Base-by-base conservation (phyloP, 2,329 filamentous ascomycete genomes). In the Epichloe sibirici region DNA sequence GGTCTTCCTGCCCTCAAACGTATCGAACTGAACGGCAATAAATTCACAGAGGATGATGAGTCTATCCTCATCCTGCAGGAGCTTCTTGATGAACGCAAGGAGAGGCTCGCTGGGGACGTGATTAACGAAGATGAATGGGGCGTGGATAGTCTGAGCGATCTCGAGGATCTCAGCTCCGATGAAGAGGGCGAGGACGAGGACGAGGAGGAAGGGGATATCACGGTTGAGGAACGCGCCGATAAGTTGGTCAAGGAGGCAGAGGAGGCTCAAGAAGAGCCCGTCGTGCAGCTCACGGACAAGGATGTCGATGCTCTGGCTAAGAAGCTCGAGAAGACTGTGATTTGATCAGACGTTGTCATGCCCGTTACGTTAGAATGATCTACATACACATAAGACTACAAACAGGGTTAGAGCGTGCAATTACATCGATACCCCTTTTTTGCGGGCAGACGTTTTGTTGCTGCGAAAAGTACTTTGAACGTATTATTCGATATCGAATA, bases 1-100 rank as follows among this genome's bases (percentile, higher is more conserved):
- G 75, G 77, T 2, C 77, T 98, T 8, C 90, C 89, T 2, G 78
- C 79, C 12, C 73, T 98, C 58, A 86, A 85, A 71, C 84, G 90
- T 62, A 81, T 98, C 48, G 93, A 97, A 71, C 74, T 98, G 59
- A 97, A 98, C 66, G 93, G 93, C 49, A 98, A 98, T 74, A 93
- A 89, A 65, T 95, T 98, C 61, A 74, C 79, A 8, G 90, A 96
- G 67, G 89, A 95, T 3, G 89, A 97, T 60, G 74, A 79, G 46
- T 80, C 80, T 31, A 77, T 96, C 43, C 70, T 81, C 55, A 75
- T 74, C 23, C 74, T 97, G 45, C 80, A 83, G 58, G 79, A 83
- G 49, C 73, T 93, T 31, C 74, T 96, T 28, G 84, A 88, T 54
- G 78, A 81, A 62, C 83, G 90, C 57, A 90, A 90, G 71, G 86